Evolutionary conservation across 1,284 basidiomycete species (phyloP).

Genomic region (Leucoagaricus sp.): DNA sequence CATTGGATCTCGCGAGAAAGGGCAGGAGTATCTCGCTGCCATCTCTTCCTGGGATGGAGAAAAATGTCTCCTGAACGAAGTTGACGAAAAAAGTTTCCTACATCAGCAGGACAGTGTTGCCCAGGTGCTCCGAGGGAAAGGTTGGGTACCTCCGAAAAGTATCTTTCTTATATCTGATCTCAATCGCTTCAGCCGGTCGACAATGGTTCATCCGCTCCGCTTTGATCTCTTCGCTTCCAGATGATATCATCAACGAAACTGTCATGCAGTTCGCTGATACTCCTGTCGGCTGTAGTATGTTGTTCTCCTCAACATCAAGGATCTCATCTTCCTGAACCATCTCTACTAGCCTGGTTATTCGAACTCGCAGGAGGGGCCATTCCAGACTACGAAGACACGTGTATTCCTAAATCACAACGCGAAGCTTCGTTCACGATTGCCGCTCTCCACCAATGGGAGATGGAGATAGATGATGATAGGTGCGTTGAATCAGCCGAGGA

Average conservation of each 20-base stretch:
- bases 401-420: slow-evolving; percentile 76
- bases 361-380: slow-evolving; percentile 87
- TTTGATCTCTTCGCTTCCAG: slow-evolving; percentile 77
- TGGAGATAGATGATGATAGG: slow-evolving; percentile 74
- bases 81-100: slow-evolving; percentile 85
- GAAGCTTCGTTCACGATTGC: slow-evolving; percentile 83
- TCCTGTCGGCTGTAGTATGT: slow-evolving; percentile 86
- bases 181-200: slow-evolving; percentile 54
- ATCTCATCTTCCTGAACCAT: background rate
- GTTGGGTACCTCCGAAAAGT: slow-evolving; percentile 37
- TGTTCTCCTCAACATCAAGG: background rate
- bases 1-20: slow-evolving; percentile 72
- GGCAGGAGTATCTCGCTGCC: slow-evolving; percentile 77
- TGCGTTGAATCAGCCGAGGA: slow-evolving; percentile 82
- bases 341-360: slow-evolving; percentile 77
- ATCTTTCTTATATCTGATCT: slow-evolving; percentile 1
- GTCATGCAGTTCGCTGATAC: slow-evolving; percentile 79
- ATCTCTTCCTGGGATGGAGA: slow-evolving; percentile 88
- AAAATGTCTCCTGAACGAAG: slow-evolving; percentile 81
- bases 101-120: slow-evolving; percentile 90
- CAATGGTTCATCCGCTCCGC: slow-evolving; percentile 90
- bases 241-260: slow-evolving; percentile 84
- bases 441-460: slow-evolving; percentile 91
- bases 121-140: slow-evolving; percentile 82
- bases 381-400: slow-evolving; percentile 69